These are phyloP conservation scores for Ceratocystis papillata DNA, from an alignment of 2,329 filamentous ascomycete species.

Conservation along the genomic window DNA sequence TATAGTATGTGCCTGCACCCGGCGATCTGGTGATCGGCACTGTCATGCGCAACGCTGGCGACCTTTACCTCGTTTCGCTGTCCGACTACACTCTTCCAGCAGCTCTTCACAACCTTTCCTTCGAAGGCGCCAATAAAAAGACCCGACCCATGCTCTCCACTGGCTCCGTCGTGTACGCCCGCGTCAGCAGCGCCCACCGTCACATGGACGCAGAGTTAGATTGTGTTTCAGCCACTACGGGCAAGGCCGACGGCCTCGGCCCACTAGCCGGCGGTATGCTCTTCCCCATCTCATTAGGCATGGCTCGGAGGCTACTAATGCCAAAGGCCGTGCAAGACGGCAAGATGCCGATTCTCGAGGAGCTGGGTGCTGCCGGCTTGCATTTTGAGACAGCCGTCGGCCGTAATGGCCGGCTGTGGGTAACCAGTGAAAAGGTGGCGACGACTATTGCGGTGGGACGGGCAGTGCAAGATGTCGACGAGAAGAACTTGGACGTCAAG, in stretches of 20 bases:
- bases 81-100: slow-evolving; percentile 55
- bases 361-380: slow-evolving; percentile 62
- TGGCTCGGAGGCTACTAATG: slow-evolving; percentile 70
- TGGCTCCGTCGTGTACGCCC: slow-evolving; percentile 79
- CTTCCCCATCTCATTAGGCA: slow-evolving; percentile 65
- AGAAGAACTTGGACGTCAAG: slow-evolving; percentile 50
- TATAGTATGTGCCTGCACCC: slow-evolving; percentile 64
- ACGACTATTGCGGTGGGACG: slow-evolving; percentile 68
- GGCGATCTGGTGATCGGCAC: slow-evolving; percentile 85
- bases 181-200: slow-evolving; percentile 64
- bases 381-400: slow-evolving; percentile 91
- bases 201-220: slow-evolving; percentile 85
- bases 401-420: slow-evolving; percentile 85
- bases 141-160: slow-evolving; percentile 66
- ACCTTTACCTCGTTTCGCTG: slow-evolving; percentile 70
- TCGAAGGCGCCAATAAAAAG: slow-evolving; percentile 86
- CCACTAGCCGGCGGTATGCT: slow-evolving; percentile 77
- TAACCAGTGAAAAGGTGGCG: slow-evolving; percentile 64
- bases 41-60: slow-evolving; percentile 61
- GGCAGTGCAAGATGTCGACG: slow-evolving; percentile 68
- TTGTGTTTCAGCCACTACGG: slow-evolving; percentile 75
- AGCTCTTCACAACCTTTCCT: slow-evolving; percentile 75
- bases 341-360: slow-evolving; percentile 63
- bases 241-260: slow-evolving; percentile 79
- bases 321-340: slow-evolving; percentile 50